Percentiles rank a stretch among this genome's conserved stretches.
phyloP scores from a whole-genome alignment of 148 eudicot species.

The Mesembryanthemum crystallinum region DNA sequence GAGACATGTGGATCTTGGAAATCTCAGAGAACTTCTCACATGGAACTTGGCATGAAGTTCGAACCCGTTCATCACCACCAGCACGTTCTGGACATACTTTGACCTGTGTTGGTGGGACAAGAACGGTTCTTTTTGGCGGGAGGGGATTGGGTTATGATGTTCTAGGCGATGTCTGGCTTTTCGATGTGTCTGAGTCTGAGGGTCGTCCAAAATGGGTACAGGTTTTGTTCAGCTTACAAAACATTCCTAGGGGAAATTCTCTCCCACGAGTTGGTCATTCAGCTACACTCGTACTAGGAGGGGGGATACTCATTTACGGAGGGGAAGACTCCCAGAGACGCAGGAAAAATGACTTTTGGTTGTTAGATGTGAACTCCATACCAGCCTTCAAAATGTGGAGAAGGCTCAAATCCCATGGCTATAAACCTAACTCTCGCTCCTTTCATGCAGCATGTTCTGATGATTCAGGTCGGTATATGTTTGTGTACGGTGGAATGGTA shows the following conservation, averaged over 20 bases:
- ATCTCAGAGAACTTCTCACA: constrained; percentile 57
- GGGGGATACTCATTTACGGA: constrained; percentile 75
- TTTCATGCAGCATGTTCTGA: constrained; percentile 88
- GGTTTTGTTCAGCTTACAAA: constrained; percentile 44
- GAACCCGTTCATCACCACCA: constrained; percentile 55
- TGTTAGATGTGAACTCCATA: constrained; percentile 60
- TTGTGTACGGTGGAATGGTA: constrained; percentile 90
- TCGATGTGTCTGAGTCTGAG: constrained; percentile 49
- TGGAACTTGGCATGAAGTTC: constrained; percentile 78
- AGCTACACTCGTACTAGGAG: constrained; percentile 71
- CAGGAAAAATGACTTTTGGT: constrained; percentile 85
- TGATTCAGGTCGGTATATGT: constrained; percentile 66
- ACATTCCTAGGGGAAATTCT: constrained; percentile 52
- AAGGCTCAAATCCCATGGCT: constrained; percentile 52
- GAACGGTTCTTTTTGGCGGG: constrained; percentile 80
- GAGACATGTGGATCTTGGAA: constrained; percentile 86
- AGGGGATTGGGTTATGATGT: constrained; percentile 83
- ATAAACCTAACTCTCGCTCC: constrained; percentile 65
- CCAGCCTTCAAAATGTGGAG: constrained; percentile 60
- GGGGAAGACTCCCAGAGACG: constrained; percentile 82
- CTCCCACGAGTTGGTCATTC: constrained; percentile 97
- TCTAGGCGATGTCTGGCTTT: constrained; percentile 78
- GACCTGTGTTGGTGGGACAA: constrained; percentile 50
- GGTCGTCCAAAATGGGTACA: constrained; percentile 53
- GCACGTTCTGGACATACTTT: constrained; percentile 91